Evolutionary conservation across 106 monocot species (phyloP).

Genomic region (Narthecium ossifragum): DNA sequence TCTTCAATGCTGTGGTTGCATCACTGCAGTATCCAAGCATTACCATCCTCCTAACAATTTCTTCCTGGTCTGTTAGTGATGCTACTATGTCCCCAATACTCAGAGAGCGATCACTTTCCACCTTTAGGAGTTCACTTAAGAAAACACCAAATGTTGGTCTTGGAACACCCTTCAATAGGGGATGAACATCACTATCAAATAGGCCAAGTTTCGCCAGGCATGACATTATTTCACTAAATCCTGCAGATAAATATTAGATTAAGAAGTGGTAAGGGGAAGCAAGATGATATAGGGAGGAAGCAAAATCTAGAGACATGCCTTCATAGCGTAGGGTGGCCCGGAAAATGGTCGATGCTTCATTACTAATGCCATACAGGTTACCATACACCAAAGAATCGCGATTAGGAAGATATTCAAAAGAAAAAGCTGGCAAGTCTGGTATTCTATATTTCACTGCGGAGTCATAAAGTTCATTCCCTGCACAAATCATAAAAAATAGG

Average conservation of each 20-base stretch:
- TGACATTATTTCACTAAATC: slow-evolving; percentile 93
- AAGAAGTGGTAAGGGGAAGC: too few species aligned
- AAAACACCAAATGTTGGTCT: slow-evolving; percentile 57
- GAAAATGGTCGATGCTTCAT: slow-evolving; percentile 85
- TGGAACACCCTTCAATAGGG: slow-evolving; percentile 40
- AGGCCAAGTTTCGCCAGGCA: slow-evolving; percentile 78
- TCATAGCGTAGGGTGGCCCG: slow-evolving; percentile 95
- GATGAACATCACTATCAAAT: slow-evolving; percentile 60
- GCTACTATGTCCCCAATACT: neutral
- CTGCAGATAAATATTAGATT: slow-evolving; percentile 24
- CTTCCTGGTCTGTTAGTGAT: slow-evolving; percentile 30
- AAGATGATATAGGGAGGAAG: too few species aligned
- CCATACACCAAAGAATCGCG: slow-evolving; percentile 89
- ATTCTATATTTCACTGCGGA: slow-evolving; percentile 66
- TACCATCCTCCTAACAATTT: slow-evolving; percentile 42
- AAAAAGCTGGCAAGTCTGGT: slow-evolving; percentile 88
- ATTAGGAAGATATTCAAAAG: slow-evolving; percentile 89
- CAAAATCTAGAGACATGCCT: slow-evolving; percentile 27
- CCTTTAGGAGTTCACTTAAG: slow-evolving; percentile 47
- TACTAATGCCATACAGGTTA: slow-evolving; percentile 76
- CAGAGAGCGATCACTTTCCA: neutral
- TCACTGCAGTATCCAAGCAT: slow-evolving; percentile 60
- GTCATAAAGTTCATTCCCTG: slow-evolving; percentile 72
- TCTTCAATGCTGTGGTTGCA: slow-evolving; percentile 42
- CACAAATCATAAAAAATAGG: neutral